Evolutionary conservation across 768 basidiomycete species (phyloP).

Genomic region (Pluteus cervinus): DNA sequence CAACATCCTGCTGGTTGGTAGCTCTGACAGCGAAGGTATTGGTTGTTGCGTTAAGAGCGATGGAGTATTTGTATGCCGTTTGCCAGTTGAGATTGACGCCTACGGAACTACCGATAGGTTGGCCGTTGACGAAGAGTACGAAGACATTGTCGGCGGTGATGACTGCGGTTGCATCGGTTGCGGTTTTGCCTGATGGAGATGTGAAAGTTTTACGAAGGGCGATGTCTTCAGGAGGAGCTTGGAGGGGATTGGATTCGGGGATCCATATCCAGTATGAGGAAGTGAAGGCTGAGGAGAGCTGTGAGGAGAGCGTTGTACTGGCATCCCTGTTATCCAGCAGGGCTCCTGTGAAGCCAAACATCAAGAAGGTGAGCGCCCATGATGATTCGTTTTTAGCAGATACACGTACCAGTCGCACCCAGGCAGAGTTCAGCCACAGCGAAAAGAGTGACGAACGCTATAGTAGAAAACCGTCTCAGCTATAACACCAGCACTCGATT

Average conservation of each 20-base stretch:
- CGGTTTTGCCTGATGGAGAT: slow-evolving; percentile 17
- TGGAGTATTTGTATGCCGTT: slow-evolving; percentile 20
- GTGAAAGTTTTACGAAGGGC: slow-evolving; percentile 24
- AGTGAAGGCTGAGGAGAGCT: slow-evolving; percentile 2
- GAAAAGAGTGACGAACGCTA: too few relatives aligned
- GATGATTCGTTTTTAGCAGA: too few relatives aligned
- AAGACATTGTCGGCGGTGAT: slow-evolving; percentile 23
- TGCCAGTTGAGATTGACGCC: slow-evolving; percentile 12
- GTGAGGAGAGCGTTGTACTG: neutral
- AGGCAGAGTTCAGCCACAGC: too few relatives aligned
- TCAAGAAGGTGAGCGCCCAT: too few relatives aligned
- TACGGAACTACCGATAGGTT: slow-evolving; percentile 16
- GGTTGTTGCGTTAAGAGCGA: slow-evolving; percentile 17
- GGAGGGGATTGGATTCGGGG: slow-evolving; percentile 10
- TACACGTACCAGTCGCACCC: too few relatives aligned
- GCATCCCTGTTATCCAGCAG: too few relatives aligned
- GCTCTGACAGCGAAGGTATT: slow-evolving; percentile 28
- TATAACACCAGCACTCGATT: too few relatives aligned
- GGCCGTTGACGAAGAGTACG: slow-evolving; percentile 26
- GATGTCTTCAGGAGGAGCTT: slow-evolving; percentile 16
- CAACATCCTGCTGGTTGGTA: too few relatives aligned
- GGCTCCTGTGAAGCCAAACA: too few relatives aligned
- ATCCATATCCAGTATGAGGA: slow-evolving; percentile 27
- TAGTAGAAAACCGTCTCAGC: too few relatives aligned
- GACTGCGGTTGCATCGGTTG: slow-evolving; percentile 23